Evolutionary conservation across 495 filamentous ascomycete species (phyloP).

Genomic region (Xylona heveae): DNA sequence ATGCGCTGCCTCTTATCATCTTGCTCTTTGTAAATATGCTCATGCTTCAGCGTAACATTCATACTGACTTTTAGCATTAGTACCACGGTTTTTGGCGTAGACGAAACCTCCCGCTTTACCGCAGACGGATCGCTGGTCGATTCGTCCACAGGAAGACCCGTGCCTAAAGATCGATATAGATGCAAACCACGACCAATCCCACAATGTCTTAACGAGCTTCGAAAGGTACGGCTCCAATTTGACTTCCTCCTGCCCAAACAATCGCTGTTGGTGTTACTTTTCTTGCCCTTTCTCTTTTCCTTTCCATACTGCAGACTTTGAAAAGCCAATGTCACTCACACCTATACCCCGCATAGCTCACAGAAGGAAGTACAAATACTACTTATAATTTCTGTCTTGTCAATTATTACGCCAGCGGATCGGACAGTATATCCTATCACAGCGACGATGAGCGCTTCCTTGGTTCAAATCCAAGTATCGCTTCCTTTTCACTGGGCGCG

Average conservation of each 20-base stretch:
- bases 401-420: conserved; percentile 52
- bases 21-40: neutral
- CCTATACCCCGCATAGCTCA: no score
- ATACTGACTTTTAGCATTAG: no score
- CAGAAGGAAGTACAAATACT: conserved; percentile 34
- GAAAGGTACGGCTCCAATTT: conserved; percentile 11
- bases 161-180: conserved; percentile 26
- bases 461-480: conserved; percentile 41
- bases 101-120: conserved; percentile 29
- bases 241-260: no score
- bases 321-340: no score
- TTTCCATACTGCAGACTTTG: no score
- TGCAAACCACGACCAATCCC: conserved; percentile 43
- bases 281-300: no score
- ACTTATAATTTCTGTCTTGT: conserved; percentile 55
- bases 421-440: conserved; percentile 53
- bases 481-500: conserved; percentile 44
- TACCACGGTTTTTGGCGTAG: conserved; percentile 53
- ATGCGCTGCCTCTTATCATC: neutral
- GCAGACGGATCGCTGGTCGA: conserved; percentile 24
- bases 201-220: conserved; percentile 35
- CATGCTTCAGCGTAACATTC: conserved; percentile 1
- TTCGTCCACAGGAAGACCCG: conserved; percentile 17
- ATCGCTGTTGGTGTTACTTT: no score
- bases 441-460: conserved; percentile 61